Evolutionary conservation across 2,329 filamentous ascomycete species (phyloP), one percentile per base, ranked within the genome.

Genomic region (Cercospora berteroae): DNA sequence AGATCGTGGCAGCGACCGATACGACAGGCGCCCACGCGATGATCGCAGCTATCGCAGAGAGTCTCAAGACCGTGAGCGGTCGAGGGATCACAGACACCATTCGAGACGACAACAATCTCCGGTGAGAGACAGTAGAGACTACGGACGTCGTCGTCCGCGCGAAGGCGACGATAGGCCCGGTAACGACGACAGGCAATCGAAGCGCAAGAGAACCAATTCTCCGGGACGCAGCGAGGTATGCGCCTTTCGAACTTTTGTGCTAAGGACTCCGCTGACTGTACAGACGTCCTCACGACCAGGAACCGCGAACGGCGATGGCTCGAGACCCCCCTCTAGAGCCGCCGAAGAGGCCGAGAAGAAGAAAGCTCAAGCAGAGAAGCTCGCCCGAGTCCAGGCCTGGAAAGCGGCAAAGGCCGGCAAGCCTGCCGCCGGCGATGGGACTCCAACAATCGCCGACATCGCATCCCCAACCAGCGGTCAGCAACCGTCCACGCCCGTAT

Each of bases 301-400:
- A 9, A 62, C 60, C 29, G 23, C 64, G n/a, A 64, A 61, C 18
- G 63, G 56, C 29, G 57, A 66, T 48, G 39, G 36, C 48, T 50
- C 48, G 44, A 69, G 69, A 29, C 66, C 67, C 8, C 33, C 59
- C 8, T 50, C 63, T 2, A 39, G 44, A 13, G 50, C 59, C 13
- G 64, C 65, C 29, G 66, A 69, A 44, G 92, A 94, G 78, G 91
- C 92, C 66, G 97, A 93, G 94, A 97, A 97, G 81, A 91, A 93
- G 80, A 94, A 94, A 80, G 62, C 69, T 31, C 90, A 93, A 77
- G 84, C 90, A 73, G 89, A 90, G 73, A 86, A 86, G 70, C 92
- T 92, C 77, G 88, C 87, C 63, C 83, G 87, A 48, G 87, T 86
- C 66, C 88, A 88, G 70, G 86, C 89, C 31, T 44, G 84, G 87